Conservation (phyloP, 2,329 filamentous ascomycete species). For the Paecilomyces variotii region DNA sequence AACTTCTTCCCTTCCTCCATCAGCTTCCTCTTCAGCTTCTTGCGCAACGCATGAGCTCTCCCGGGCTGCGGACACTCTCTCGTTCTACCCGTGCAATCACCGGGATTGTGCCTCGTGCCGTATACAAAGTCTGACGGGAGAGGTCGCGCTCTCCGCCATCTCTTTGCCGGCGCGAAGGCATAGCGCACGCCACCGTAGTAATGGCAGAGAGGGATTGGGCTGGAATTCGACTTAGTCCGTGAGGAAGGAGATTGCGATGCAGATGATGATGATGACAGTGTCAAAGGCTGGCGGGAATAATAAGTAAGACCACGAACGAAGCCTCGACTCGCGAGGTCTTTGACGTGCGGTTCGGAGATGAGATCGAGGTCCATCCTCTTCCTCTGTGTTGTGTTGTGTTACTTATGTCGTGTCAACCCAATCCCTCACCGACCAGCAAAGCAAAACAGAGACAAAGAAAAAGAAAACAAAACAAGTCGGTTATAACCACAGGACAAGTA, state of each 20-base stretch:
- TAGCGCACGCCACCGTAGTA: slow-evolving; percentile 52
- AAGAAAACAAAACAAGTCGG: neutral
- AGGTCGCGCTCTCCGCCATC: slow-evolving; percentile 43
- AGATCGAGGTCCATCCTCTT: slow-evolving; percentile 16
- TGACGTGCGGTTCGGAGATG: slow-evolving; percentile 12
- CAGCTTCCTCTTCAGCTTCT: slow-evolving; percentile 5
- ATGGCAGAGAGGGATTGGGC: slow-evolving; percentile 31
- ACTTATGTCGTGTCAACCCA: neutral
- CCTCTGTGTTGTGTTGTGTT: too few species aligned
- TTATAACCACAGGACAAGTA: neutral
- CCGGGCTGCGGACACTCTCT: slow-evolving; percentile 46
- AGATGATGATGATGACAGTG: neutral
- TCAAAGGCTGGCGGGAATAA: slow-evolving; percentile 1
- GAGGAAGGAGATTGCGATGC: neutral
- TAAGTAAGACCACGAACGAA: slow-evolving; percentile 44
- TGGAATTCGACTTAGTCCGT: slow-evolving; percentile 15
- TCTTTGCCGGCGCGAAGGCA: slow-evolving; percentile 42
- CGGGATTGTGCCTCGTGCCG: slow-evolving; percentile 42
- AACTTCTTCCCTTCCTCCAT: neutral
- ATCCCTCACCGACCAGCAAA: neutral
- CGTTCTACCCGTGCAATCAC: slow-evolving; percentile 31
- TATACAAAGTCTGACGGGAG: slow-evolving; percentile 44
- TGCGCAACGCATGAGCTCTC: neutral
- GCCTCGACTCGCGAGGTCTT: slow-evolving; percentile 33
- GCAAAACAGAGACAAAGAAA: neutral